phyloP scores from a whole-genome alignment of 305 asterid genomes.

The Lippia alba region DNA sequence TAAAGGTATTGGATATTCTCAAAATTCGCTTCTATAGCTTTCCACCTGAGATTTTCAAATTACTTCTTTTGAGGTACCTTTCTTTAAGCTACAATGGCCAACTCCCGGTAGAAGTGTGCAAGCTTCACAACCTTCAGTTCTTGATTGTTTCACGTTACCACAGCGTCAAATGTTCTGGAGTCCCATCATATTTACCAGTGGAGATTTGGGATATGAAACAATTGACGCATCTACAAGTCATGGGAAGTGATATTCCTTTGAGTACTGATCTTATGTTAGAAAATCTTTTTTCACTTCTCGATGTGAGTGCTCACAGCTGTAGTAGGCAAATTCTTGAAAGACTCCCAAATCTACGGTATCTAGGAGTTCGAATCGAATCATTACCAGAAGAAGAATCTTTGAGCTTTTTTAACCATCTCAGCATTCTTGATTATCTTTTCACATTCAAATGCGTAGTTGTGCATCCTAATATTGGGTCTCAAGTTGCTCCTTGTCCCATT shows the following conservation, averaged over 20 bases:
- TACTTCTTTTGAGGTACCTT: no score
- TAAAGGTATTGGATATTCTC: slow-evolving; percentile 33
- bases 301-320: slow-evolving; percentile 13
- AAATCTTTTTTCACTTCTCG: slow-evolving; percentile 21
- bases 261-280: neutral
- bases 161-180: no score
- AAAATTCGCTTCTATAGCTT: slow-evolving; percentile 14
- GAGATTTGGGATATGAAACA: no score
- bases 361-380: slow-evolving; percentile 11
- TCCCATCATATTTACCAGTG: no score
- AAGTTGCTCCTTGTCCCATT: neutral
- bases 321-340: slow-evolving; percentile 4
- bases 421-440: slow-evolving; percentile 6
- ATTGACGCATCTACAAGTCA: neutral
- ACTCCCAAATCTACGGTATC: slow-evolving; percentile 2
- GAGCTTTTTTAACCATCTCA: neutral
- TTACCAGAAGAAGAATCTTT: neutral
- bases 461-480: neutral
- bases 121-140: no score
- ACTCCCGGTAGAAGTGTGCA: no score
- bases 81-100: no score
- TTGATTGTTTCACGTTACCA: no score
- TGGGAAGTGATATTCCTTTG: neutral
- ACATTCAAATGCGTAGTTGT: neutral
- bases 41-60: neutral